Base-by-base conservation (phyloP, 192 early-diverging fungal species). In the Funneliformis geosporum region DNA sequence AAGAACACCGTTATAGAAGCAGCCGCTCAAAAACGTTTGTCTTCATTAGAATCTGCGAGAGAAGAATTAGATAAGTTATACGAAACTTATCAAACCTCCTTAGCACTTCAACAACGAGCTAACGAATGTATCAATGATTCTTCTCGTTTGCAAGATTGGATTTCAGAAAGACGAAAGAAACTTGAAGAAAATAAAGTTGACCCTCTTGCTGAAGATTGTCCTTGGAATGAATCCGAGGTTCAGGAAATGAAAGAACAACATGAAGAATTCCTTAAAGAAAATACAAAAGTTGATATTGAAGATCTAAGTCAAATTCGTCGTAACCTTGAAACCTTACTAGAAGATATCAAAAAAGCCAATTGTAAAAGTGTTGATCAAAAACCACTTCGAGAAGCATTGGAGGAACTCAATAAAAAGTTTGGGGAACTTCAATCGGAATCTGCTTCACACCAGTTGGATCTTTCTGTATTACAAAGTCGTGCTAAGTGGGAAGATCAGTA, bases 401-500 rank as follows among this genome's bases (percentile, higher is more conserved):
- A 65, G 2, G 46, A 65, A 25, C n/a, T 76, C 4, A 76, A 76
- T 38, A 65, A 76, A 61, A 65, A 47, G 8, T 76, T 76, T 65
- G 27, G 46, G 11, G 75, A 76, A 43, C 33, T 76, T 18, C 75
- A 76, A 66, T 28, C 27, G 12, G 11, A 25, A 46, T 65, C 75
- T 28, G 65, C 75, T 8, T 21, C 21, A 47, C 60, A 33, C 18
- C 75, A 76, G 65, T 66, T 76, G 23, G 42, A 76, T 25, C 60
- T 76, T 0, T 61, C 59, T 16, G 75, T 76, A 27, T 61, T 76
- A 7, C 55, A 76, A 18, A 11, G 11, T 16, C 61, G 75, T 65
- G 60, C 61, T n/a, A 76, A 46, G 46, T 76, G 75, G 75, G 75
- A 76, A 28, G 75, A 76, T 40, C 4, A 61, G 65, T 42, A 38